Conservation (phyloP, 139 green algal species). For the Penium margaritaceum region DNA sequence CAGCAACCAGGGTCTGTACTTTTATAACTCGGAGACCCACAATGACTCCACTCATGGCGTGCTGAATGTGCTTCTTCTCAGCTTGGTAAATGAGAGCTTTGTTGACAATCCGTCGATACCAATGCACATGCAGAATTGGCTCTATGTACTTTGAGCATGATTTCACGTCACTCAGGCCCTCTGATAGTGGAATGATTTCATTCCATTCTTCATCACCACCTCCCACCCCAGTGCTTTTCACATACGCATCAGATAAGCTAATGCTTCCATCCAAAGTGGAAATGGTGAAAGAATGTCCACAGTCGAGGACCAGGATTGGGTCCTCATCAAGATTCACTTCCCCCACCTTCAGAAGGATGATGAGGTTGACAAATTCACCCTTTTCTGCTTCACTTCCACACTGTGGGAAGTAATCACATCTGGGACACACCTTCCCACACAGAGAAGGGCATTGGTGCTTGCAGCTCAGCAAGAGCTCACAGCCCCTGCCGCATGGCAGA, state of each 20-base stretch:
- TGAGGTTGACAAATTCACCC: conserved; percentile 48
- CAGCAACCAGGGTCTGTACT: too few species aligned
- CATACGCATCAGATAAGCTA: conserved; percentile 16
- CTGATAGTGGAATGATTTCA: too few species aligned
- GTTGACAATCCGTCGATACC: conserved; percentile 46
- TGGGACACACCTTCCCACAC: conserved; percentile 54
- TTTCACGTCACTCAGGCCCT: too few species aligned
- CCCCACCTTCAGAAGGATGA: conserved; percentile 45
- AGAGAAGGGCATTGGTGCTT: conserved; percentile 54
- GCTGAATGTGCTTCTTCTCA: conserved; percentile 34
- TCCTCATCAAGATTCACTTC: conserved; percentile 49
- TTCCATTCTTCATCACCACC: too few species aligned
- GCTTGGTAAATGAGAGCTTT: conserved; percentile 38
- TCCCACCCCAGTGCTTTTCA: too few species aligned
- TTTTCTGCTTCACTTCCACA: conserved; percentile 30
- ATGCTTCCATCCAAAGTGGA: conserved; percentile 34
- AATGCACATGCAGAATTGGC: conserved; percentile 21
- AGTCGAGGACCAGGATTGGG: conserved; percentile 57
- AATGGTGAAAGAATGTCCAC: conserved; percentile 52
- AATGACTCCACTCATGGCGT: neutral
- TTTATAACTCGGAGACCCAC: too few species aligned
- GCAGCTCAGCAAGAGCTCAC: conserved; percentile 49
- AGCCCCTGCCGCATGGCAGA: conserved; percentile 61
- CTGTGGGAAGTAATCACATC: conserved; percentile 29
- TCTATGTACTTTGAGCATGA: conserved; percentile 31